Evolutionary conservation across 2,329 filamentous ascomycete genomes (phyloP).

Genomic region (Diaporthe australafricana): DNA sequence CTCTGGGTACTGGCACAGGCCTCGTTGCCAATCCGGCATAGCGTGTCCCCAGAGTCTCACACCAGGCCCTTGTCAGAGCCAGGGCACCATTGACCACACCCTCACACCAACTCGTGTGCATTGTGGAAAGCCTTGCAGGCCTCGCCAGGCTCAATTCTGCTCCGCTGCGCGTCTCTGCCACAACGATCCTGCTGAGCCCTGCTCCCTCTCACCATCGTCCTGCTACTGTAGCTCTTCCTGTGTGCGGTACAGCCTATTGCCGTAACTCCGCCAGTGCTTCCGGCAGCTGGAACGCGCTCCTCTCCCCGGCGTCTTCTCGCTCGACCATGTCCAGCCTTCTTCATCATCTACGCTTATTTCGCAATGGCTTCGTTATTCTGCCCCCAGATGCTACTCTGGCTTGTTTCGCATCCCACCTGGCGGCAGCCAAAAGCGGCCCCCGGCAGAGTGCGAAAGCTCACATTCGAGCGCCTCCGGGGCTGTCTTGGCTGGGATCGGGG

Average conservation of each 20-base stretch:
- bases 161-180: background rate
- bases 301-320: background rate
- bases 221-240: background rate
- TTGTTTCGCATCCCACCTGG: background rate
- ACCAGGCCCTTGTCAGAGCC: constrained; percentile 26
- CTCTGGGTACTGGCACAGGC: constrained; percentile 12
- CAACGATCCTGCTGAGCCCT: background rate
- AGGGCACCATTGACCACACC: constrained; percentile 35
- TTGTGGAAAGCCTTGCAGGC: background rate
- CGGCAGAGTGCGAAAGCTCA: constrained; percentile 10
- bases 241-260: constrained; percentile 9
- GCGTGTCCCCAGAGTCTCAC: constrained; percentile 30
- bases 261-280: constrained; percentile 14
- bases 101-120: constrained; percentile 13
- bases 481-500: constrained; percentile 4
- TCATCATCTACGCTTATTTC: background rate
- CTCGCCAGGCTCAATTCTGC: background rate
- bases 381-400: background rate
- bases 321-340: background rate
- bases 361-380: background rate
- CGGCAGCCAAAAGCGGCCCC: background rate
- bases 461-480: background rate
- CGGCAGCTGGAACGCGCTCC: background rate
- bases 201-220: background rate
- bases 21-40: constrained; percentile 29